Evolutionary conservation across 441 rosid species (phyloP).

Genomic region (Omphalea diandra): DNA sequence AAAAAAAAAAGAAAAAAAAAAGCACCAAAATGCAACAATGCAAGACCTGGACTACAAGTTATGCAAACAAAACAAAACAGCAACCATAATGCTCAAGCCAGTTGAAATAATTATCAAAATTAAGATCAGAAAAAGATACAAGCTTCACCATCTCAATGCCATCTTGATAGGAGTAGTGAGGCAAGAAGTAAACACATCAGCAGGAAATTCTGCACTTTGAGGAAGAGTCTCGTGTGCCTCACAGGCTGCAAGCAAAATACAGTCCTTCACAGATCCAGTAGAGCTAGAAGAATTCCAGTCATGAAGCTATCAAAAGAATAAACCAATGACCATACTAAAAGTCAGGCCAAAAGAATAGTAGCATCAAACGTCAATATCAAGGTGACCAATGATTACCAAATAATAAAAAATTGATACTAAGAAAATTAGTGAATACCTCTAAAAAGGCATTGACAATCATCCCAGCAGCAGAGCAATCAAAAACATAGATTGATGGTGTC

Average conservation of each 20-base stretch:
- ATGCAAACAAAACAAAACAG: no score
- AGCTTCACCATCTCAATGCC: constrained; percentile 92
- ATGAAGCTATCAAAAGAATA: constrained; percentile 60
- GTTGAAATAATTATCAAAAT: constrained; percentile 8
- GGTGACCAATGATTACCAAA: constrained; percentile 15
- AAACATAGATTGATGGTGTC: constrained; percentile 96
- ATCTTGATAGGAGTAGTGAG: constrained; percentile 96
- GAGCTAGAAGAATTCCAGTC: constrained; percentile 68
- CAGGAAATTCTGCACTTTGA: constrained; percentile 93
- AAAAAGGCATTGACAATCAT: constrained; percentile 91
- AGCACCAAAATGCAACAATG: not conserved
- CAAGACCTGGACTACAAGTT: not conserved
- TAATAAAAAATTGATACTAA: not conserved
- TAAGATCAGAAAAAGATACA: constrained; percentile 23
- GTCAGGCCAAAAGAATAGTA: constrained; percentile 15
- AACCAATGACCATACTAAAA: constrained; percentile 16
- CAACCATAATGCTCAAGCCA: constrained; percentile 6
- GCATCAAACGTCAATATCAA: constrained; percentile 10
- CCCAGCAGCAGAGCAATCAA: constrained; percentile 99
- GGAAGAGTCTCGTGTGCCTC: constrained; percentile 99
- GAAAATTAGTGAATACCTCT: constrained; percentile 49
- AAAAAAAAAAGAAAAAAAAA: no score
- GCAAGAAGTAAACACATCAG: constrained; percentile 98
- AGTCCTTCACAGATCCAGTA: constrained; percentile 72
- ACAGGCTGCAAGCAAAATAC: constrained; percentile 97